These are phyloP conservation scores for Amanita rubescens DNA, from an alignment of 768 basidiomycete species.

Conservation along the genomic window DNA sequence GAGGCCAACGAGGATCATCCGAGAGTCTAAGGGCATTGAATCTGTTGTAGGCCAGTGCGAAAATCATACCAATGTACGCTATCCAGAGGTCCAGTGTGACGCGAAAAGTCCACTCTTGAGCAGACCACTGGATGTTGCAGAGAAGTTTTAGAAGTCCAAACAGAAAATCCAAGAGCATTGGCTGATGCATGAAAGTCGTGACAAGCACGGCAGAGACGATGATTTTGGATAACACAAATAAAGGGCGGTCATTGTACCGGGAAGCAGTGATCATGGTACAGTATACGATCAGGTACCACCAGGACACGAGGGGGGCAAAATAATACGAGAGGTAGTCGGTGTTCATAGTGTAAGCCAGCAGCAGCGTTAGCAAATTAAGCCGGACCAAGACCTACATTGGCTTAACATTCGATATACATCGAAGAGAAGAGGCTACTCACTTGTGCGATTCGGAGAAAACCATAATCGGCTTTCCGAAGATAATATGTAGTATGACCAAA, in stretches of 20 bases:
- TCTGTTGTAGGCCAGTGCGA: slow-evolving; percentile 68
- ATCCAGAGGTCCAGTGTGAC: slow-evolving; percentile 86
- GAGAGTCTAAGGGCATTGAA: slow-evolving; percentile 63
- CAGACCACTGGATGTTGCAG: slow-evolving; percentile 77
- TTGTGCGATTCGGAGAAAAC: slow-evolving; percentile 68
- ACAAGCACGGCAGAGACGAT: slow-evolving; percentile 53
- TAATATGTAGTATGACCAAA: slow-evolving; percentile 89
- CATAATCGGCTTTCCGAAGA: slow-evolving; percentile 83
- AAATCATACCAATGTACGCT: slow-evolving; percentile 81
- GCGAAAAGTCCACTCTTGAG: slow-evolving; percentile 83
- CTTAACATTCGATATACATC: slow-evolving; percentile 4
- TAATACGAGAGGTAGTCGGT: slow-evolving; percentile 90
- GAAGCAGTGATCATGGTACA: slow-evolving; percentile 66
- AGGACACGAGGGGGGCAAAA: slow-evolving; percentile 82
- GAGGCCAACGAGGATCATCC: slow-evolving; percentile 62
- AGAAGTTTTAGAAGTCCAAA: slow-evolving; percentile 59
- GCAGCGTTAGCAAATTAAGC: slow-evolving; percentile 75
- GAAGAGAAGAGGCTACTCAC: slow-evolving; percentile 28
- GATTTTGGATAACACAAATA: slow-evolving; percentile 68
- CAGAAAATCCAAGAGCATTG: slow-evolving; percentile 52
- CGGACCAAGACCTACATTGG: slow-evolving; percentile 60
- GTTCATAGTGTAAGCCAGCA: slow-evolving; percentile 86
- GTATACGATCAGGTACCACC: slow-evolving; percentile 89
- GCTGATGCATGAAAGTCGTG: slow-evolving; percentile 58
- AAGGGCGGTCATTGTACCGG: slow-evolving; percentile 61